These are phyloP conservation scores for Powellomyces hirtus DNA, from an alignment of 192 early-diverging fungal species.

Conservation along the genomic window DNA sequence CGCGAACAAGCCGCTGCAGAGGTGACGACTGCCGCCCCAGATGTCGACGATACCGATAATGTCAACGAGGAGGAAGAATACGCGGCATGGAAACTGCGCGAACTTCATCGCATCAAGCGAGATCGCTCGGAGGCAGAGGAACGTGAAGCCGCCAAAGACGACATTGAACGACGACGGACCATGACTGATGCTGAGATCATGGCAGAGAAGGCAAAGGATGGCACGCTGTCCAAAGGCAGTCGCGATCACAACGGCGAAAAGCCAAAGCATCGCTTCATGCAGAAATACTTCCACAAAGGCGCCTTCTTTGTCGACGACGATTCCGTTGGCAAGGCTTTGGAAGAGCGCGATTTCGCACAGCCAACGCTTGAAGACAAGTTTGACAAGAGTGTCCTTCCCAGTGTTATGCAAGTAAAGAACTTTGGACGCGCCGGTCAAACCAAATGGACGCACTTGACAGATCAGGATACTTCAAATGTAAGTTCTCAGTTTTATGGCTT, in stretches of 20 bases:
- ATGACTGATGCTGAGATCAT: constrained; percentile 83
- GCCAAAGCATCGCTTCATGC: constrained; percentile 57
- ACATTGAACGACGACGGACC: constrained; percentile 73
- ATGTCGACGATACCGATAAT: constrained; percentile 91
- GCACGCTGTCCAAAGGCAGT: not conserved
- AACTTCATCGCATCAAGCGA: constrained; percentile 83
- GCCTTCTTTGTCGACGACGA: constrained; percentile 73
- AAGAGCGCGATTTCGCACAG: constrained; percentile 64
- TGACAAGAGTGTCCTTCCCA: constrained; percentile 72
- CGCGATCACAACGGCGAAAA: constrained; percentile 33
- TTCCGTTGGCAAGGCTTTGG: constrained; percentile 53
- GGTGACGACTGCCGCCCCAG: constrained; percentile 45
- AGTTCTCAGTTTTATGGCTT: not conserved
- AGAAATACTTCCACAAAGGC: constrained; percentile 88
- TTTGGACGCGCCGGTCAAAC: constrained; percentile 83
- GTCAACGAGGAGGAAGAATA: constrained; percentile 85
- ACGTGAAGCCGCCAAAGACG: constrained; percentile 70
- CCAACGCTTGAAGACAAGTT: constrained; percentile 72
- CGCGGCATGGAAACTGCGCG: constrained; percentile 87
- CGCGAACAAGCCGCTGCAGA: constrained; percentile 50
- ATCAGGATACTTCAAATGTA: constrained; percentile 75
- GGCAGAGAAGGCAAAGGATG: constrained; percentile 55
- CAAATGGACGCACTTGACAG: constrained; percentile 83
- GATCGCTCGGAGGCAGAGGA: constrained; percentile 74
- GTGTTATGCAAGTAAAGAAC: constrained; percentile 88